Evolutionary conservation across 495 filamentous ascomycete genomes (phyloP).

Genomic region (Tuber brumale): DNA sequence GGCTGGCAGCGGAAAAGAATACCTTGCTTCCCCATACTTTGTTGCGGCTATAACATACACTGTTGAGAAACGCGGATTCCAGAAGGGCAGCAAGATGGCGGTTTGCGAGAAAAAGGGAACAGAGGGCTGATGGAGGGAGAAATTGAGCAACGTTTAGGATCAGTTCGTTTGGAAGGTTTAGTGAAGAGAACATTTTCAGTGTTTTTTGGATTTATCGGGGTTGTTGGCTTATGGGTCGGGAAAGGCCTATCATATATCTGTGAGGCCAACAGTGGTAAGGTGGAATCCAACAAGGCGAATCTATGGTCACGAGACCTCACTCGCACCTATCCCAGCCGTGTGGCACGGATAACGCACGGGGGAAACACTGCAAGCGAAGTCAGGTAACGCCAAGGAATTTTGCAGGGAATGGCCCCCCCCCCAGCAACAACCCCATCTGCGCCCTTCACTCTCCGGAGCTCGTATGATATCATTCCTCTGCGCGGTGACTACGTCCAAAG

Average conservation of each 20-base stretch:
- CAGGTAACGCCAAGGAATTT: background rate
- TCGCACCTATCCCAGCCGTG: background rate
- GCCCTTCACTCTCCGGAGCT: background rate
- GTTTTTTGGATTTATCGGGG: background rate
- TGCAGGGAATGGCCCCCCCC: background rate
- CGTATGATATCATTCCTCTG: background rate
- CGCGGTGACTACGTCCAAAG: background rate
- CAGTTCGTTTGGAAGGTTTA: background rate
- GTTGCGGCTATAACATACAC: background rate
- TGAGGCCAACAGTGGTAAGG: background rate
- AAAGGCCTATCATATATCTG: background rate
- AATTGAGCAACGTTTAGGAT: background rate
- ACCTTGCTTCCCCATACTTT: background rate
- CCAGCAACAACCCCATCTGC: background rate
- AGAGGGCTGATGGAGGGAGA: background rate
- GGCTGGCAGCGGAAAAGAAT: background rate
- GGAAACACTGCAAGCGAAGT: background rate
- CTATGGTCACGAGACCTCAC: background rate
- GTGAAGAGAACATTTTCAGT: background rate
- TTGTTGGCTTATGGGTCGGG: background rate
- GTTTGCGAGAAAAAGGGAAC: background rate
- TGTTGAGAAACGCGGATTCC: background rate
- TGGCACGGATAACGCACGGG: background rate
- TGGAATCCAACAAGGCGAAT: background rate
- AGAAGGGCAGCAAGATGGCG: background rate